These are phyloP conservation scores for Daldinia concentrica DNA, from an alignment of 495 filamentous ascomycete genomes.

Conservation along the genomic window DNA sequence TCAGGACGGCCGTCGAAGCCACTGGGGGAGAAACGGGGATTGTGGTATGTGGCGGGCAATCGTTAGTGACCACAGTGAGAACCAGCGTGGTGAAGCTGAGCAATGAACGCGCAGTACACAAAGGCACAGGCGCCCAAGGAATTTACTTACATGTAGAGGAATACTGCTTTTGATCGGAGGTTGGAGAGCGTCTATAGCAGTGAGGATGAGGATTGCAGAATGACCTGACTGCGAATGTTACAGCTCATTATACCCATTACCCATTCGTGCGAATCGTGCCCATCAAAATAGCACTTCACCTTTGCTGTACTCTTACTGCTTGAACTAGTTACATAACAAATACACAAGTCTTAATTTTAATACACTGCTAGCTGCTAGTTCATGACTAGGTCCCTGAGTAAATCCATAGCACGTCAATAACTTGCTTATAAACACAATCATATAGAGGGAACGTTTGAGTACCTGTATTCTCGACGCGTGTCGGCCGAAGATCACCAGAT, in stretches of 20 bases:
- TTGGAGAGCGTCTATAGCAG: neutral
- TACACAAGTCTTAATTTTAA: neutral
- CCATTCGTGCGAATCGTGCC: neutral
- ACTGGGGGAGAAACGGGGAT: conserved; percentile 85
- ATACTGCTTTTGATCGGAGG: conserved; percentile 52
- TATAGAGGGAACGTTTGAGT: too few relatives aligned
- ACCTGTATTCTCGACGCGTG: too few relatives aligned
- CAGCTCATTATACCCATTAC: conserved; percentile 1
- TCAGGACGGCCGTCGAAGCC: conserved; percentile 67
- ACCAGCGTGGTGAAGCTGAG: conserved; percentile 74
- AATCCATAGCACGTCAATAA: too few relatives aligned
- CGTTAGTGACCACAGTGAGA: conserved; percentile 71
- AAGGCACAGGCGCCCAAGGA: conserved; percentile 88
- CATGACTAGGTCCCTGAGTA: neutral
- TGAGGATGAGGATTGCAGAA: neutral
- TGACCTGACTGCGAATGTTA: neutral
- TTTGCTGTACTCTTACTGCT: neutral
- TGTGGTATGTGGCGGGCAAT: conserved; percentile 79
- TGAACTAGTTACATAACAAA: neutral
- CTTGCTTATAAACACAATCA: too few relatives aligned
- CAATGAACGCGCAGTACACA: conserved; percentile 89
- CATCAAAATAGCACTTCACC: neutral
- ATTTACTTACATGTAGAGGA: conserved; percentile 63
- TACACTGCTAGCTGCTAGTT: neutral
- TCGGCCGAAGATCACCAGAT: too few relatives aligned